Evolutionary conservation across 306 rosid species (phyloP), one percentile per base, ranked within the genome.

Genomic region (Corylus americana): DNA sequence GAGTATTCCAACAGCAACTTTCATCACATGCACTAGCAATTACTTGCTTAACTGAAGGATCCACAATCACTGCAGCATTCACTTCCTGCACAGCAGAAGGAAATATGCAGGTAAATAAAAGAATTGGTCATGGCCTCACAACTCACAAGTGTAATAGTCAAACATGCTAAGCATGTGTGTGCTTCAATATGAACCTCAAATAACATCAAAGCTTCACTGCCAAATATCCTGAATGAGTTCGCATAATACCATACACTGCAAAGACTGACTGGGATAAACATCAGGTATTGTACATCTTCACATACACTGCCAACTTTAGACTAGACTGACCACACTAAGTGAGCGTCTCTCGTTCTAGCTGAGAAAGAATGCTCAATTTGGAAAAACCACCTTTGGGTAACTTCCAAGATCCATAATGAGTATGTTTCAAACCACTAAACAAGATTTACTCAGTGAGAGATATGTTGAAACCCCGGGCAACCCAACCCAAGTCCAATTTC

Each of bases 31-130:
- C 97, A 74, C 86, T 87, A 44, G 97, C 84, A 79, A 95, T 90
- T 51, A 89, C 85, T 75, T 78, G 88, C 83, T 85, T 87, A 84
- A 62, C 78, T 16, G 87, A 92, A 75, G 98, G 98, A 85, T 95
- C 98, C 80, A 95, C 94, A 76, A 95, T 90, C 78, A 92, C 90
- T 35, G 98, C 97, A 48, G 98, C 95, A 85, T 92, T 95, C 81
- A 89, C 91, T 61, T 86, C 88, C 97, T 95, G 84, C 69, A 81
- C 62, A 4, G 64, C 63, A 48, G 64, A 59, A 29, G 35, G 71
- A 7, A 67, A 50, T 18, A 17, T 4, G 20, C 37, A 22, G 27
- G 50, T 53, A 74, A 47, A 35, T 7, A 10, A 37, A 37, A 77
- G 31, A 12, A n/a, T 20, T 25, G 11, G 35, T 37, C 35, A 59